phyloP scores from a whole-genome alignment of 352 stramenopile species.

The Phytophthora pseudosyringae region DNA sequence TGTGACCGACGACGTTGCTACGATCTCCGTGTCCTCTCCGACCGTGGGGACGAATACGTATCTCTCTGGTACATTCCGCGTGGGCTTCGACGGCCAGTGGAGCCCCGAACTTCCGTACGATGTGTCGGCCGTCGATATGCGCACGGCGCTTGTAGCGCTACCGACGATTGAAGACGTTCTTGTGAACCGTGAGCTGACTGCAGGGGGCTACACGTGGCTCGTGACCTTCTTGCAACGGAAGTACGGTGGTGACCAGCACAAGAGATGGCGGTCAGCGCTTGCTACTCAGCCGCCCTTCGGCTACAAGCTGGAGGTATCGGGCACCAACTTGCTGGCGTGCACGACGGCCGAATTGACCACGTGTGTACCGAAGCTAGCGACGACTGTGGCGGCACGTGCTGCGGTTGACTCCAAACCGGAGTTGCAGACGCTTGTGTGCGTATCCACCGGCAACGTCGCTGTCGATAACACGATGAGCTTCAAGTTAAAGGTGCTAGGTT shows the following conservation, averaged over 20 bases:
- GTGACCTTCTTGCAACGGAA: constrained; percentile 68
- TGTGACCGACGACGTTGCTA: constrained; percentile 64
- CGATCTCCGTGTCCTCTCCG: constrained; percentile 75
- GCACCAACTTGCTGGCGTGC: constrained; percentile 66
- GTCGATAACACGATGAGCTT: constrained; percentile 49
- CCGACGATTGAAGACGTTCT: constrained; percentile 63
- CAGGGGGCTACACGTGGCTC: constrained; percentile 83
- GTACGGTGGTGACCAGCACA: constrained; percentile 67
- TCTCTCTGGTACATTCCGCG: constrained; percentile 85
- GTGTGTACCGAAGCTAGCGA: constrained; percentile 55
- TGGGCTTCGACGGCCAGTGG: constrained; percentile 89
- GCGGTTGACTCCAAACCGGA: constrained; percentile 52
- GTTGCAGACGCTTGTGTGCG: constrained; percentile 68
- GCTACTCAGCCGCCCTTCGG: constrained; percentile 38
- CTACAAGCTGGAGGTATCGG: constrained; percentile 64
- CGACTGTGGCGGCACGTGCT: constrained; percentile 53
- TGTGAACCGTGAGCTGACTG: constrained; percentile 59
- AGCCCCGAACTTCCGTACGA: constrained; percentile 90
- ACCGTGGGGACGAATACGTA: constrained; percentile 47
- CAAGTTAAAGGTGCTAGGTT: constrained; percentile 64
- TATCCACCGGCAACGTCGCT: constrained; percentile 15
- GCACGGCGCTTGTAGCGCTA: constrained; percentile 53
- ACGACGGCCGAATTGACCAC: constrained; percentile 40
- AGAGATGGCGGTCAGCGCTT: constrained; percentile 50
- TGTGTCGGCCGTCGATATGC: constrained; percentile 84